Evolutionary conservation across 345 rosid species (phyloP), one percentile per base, ranked within the genome.

Genomic region (Boechera retrofracta): DNA sequence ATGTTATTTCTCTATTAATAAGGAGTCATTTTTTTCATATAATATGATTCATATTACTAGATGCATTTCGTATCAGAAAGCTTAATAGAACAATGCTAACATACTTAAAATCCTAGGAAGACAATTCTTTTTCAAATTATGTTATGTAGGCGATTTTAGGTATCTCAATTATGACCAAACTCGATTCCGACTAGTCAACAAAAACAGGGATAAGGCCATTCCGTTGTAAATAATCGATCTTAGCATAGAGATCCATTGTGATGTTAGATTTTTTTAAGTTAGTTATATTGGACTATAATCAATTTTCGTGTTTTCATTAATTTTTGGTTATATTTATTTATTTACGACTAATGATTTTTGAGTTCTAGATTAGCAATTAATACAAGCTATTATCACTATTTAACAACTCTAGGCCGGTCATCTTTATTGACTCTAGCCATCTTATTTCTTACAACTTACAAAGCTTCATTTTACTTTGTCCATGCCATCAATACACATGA

Each of bases 371-470:
- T 62, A 62, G 70, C 42, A 62, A 69, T 62, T 42, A 38, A 53
- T 41, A 68, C 55, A 68, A 60, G 64, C 74, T 76, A 76, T 68
- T 6, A 21, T 68, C 38, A 61, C 64, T 76, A 26, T 62, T 21
- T 69, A 69, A 53, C 64, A 69, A 76, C 32, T 33, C 53, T 53
- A 69, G 71, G 80, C 71, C 75, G 80, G 80, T 76, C 64, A 54
- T 62, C 80, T 76, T 76, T 76, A 69, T 76, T 69, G 70, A 75
- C 79, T 69, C 4, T 76, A 53, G 58, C 24, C 64, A 53, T 76
- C 49, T 53, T 61, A 32, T 36, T 60, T 45, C 24, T 76, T 41
- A 76, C 69, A 49, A 68, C 64, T 69, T 52, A 76, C 39, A 68
- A 59, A 47, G 24, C 56, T 68, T 45, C 70, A 69, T 36, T 76